phyloP scores from a whole-genome alignment of 139 green algal genomes.

The Picochlorum sp. region DNA sequence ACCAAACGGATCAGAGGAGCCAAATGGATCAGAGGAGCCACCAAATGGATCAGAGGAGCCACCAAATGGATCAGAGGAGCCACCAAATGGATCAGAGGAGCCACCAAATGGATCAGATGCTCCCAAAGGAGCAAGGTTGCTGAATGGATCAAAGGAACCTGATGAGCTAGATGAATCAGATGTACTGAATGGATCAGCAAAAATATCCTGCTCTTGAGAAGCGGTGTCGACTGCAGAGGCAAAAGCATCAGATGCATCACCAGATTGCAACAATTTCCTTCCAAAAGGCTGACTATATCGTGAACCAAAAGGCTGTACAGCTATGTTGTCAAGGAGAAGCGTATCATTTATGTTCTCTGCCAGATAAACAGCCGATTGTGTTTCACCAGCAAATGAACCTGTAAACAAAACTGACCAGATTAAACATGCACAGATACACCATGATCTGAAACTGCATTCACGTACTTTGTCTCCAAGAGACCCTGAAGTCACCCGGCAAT shows the following conservation, averaged over 20 bases:
- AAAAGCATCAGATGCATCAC: no score
- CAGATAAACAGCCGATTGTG: slow-evolving; percentile 13
- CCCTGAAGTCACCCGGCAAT: slow-evolving; percentile 30
- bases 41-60: neutral
- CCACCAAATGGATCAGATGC: neutral
- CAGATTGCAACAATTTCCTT: no score
- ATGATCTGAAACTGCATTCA: slow-evolving; percentile 1
- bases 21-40: neutral
- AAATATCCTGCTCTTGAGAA: no score
- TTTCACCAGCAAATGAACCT: slow-evolving; percentile 8
- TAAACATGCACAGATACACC: slow-evolving; percentile 7
- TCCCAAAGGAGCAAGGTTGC: no score
- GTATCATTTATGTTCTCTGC: slow-evolving; percentile 12
- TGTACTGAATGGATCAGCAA: neutral
- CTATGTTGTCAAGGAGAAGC: neutral
- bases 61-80: neutral
- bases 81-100: neutral
- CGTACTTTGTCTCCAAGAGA: slow-evolving; percentile 37
- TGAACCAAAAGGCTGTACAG: neutral
- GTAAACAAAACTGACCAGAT: neutral
- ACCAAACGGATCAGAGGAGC: neutral
- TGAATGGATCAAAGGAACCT: neutral
- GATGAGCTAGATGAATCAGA: neutral
- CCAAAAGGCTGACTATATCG: no score
- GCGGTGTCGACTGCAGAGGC: no score